These are phyloP conservation scores for Kurtzmaniella quercitrusa DNA, from an alignment of 1,139 yeast genomes.

Conservation along the genomic window DNA sequence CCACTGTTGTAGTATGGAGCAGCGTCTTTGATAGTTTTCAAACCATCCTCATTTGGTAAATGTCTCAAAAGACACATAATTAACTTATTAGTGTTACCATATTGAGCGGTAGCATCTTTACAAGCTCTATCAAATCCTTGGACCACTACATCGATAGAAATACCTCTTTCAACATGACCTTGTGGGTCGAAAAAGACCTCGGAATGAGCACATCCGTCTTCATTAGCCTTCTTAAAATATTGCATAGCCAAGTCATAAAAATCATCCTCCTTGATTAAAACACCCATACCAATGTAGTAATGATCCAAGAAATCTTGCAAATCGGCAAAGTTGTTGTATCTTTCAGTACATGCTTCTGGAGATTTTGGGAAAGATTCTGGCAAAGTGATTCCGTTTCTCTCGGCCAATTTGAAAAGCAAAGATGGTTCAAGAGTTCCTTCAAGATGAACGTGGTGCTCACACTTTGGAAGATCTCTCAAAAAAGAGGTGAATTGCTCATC, in stretches of 20 bases:
- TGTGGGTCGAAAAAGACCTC: constrained; percentile 84
- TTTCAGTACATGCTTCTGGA: constrained; percentile 48
- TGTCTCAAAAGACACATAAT: constrained; percentile 82
- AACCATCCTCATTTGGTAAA: constrained; percentile 55
- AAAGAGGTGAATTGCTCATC: constrained; percentile 23
- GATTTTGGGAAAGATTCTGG: constrained; percentile 59
- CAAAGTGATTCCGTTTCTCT: constrained; percentile 49
- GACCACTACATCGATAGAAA: constrained; percentile 55
- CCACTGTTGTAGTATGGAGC: constrained; percentile 49
- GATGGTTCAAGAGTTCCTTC: constrained; percentile 81
- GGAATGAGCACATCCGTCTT: constrained; percentile 61
- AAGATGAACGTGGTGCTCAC: constrained; percentile 78
- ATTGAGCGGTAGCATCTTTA: constrained; percentile 50
- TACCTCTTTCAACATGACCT: constrained; percentile 69
- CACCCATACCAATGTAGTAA: constrained; percentile 77
- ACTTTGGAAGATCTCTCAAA: constrained; percentile 66
- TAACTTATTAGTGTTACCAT: constrained; percentile 61
- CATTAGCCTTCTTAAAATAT: constrained; percentile 57
- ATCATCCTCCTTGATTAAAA: constrained; percentile 60
- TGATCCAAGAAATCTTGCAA: constrained; percentile 74
- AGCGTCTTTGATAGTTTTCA: constrained; percentile 53
- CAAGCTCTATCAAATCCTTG: constrained; percentile 65
- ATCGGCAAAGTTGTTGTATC: constrained; percentile 59
- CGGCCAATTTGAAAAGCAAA: constrained; percentile 61
- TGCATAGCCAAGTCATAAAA: constrained; percentile 72